Evolutionary conservation across 192 early-diverging fungal genomes (phyloP).

Genomic region (Geosiphon pyriformis): DNA sequence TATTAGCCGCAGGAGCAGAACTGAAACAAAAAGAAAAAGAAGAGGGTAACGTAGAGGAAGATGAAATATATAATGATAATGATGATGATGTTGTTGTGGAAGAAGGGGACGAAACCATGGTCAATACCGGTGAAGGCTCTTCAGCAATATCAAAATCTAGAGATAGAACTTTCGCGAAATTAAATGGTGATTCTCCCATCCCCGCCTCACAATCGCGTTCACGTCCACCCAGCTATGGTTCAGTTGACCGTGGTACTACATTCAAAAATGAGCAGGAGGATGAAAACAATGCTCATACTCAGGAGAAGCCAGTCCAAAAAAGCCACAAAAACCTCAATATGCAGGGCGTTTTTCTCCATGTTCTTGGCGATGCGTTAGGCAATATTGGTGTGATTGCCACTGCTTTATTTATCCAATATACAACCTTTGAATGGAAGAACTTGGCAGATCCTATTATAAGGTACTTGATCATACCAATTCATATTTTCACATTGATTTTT

Average conservation of each 20-base stretch:
- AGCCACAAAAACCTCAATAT: slow-evolving; percentile 54
- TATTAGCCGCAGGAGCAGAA: slow-evolving; percentile 41
- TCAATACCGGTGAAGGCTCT: background rate
- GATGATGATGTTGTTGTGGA: background rate
- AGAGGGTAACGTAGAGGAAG: background rate
- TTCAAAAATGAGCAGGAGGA: slow-evolving; percentile 28
- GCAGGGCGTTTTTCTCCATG: slow-evolving; percentile 78
- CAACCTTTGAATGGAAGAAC: slow-evolving; percentile 59
- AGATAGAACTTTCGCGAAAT: no score
- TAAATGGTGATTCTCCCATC: no score
- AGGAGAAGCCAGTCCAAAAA: no score
- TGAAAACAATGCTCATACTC: slow-evolving; percentile 26
- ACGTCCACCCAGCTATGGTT: background rate
- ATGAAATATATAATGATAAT: background rate
- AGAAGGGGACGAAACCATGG: no score
- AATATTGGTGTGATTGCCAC: slow-evolving; percentile 82
- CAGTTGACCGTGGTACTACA: slow-evolving; percentile 28
- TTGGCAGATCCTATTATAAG: slow-evolving; percentile 86
- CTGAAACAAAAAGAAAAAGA: slow-evolving; percentile 25
- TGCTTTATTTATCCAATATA: slow-evolving; percentile 71
- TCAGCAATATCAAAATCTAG: background rate
- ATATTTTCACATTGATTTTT: no score
- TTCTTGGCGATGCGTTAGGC: slow-evolving; percentile 84
- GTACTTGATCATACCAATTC: slow-evolving; percentile 26
- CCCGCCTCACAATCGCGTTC: background rate